Evolutionary conservation across 176 grass and related monocot species (phyloP).

Genomic region (Oryza nivara): DNA sequence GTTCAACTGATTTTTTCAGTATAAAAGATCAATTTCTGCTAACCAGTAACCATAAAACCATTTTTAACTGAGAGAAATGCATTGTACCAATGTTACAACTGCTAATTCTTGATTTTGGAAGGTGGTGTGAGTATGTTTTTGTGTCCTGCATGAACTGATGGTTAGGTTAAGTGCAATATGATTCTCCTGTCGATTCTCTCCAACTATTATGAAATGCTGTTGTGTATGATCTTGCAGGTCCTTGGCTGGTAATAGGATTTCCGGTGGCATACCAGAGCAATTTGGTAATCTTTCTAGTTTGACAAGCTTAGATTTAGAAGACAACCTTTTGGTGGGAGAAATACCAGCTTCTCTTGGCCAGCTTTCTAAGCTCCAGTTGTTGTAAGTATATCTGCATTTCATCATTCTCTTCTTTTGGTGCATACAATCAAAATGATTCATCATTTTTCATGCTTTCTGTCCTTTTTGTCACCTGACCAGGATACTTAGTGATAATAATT

Average conservation of each 20-base stretch:
- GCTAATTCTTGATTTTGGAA: background rate
- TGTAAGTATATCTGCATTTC: constrained; percentile 56
- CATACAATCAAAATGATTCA: constrained; percentile 2
- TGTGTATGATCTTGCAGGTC: constrained; percentile 57
- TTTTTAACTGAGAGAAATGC: constrained; percentile 8
- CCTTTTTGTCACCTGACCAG: constrained; percentile 52
- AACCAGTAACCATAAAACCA: background rate
- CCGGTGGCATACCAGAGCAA: constrained; percentile 64
- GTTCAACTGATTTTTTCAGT: background rate
- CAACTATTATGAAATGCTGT: constrained; percentile 23
- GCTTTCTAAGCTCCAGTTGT: constrained; percentile 57
- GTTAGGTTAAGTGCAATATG: background rate
- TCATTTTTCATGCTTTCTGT: background rate
- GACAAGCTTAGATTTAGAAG: constrained; percentile 68
- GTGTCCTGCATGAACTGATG: background rate
- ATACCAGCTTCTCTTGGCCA: constrained; percentile 81
- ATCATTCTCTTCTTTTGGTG: background rate
- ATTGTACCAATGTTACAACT: background rate
- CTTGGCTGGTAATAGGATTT: constrained; percentile 66
- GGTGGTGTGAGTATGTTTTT: background rate
- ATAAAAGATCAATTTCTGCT: background rate
- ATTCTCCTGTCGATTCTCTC: background rate
- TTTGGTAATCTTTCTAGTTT: constrained; percentile 79
- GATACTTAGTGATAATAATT: constrained; percentile 73
- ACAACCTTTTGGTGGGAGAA: constrained; percentile 65